These are phyloP conservation scores for Mycena indigotica DNA, from an alignment of 768 basidiomycete genomes.

Conservation along the genomic window DNA sequence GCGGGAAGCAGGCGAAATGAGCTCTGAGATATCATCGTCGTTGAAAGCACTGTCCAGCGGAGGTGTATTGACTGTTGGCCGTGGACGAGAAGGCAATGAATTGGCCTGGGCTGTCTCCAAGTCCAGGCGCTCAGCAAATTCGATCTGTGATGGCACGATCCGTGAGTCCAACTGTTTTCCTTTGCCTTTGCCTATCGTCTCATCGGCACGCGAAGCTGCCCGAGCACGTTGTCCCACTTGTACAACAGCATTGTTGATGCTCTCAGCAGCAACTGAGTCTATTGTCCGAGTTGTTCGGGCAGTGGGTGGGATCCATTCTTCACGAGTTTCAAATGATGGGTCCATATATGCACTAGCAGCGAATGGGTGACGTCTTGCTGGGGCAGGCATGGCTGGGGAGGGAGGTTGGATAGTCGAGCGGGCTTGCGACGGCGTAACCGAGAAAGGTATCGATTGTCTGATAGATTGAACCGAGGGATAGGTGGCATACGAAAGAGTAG, in stretches of 20 bases:
- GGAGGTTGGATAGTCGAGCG: slow-evolving; percentile 8
- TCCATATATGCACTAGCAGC: slow-evolving; percentile 19
- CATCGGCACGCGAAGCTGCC: slow-evolving; percentile 8
- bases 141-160: slow-evolving; percentile 22
- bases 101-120: slow-evolving; percentile 13
- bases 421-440: neutral
- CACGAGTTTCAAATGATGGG: slow-evolving; percentile 11
- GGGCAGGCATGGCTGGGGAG: slow-evolving; percentile 1
- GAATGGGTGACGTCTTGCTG: slow-evolving; percentile 20
- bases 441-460: neutral
- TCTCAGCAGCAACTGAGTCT: slow-evolving; percentile 23
- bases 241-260: slow-evolving; percentile 26
- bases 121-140: slow-evolving; percentile 19
- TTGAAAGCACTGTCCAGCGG: neutral
- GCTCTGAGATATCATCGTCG: slow-evolving; percentile 19
- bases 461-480: slow-evolving; percentile 11
- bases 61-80: slow-evolving; percentile 13
- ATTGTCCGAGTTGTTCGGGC: slow-evolving; percentile 26
- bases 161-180: slow-evolving; percentile 1
- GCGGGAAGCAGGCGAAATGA: slow-evolving; percentile 20
- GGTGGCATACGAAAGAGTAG: slow-evolving; percentile 15
- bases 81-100: slow-evolving; percentile 16
- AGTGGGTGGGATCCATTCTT: slow-evolving; percentile 18
- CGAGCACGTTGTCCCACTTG: slow-evolving; percentile 24
- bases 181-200: neutral